Evolutionary conservation across 2,329 filamentous ascomycete species (phyloP).

Genomic region (Sclerotinia spermophila): DNA sequence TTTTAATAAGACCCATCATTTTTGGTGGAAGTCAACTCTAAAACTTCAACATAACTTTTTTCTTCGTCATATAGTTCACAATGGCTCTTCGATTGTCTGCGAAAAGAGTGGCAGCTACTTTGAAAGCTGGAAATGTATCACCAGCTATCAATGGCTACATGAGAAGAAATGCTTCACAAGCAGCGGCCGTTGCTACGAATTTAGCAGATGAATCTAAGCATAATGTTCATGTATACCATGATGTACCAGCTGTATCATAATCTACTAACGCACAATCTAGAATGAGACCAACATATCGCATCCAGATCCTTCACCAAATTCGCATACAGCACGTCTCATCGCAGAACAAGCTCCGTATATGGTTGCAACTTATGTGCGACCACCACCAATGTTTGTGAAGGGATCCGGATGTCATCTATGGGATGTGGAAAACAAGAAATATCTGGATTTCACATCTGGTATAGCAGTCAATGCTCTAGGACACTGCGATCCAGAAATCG

Average conservation of each 20-base stretch:
- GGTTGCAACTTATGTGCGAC: constrained; percentile 92
- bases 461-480: constrained; percentile 94
- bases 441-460: constrained; percentile 91
- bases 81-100: constrained; percentile 35
- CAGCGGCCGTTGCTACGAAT: constrained; percentile 39
- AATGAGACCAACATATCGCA: constrained; percentile 51
- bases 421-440: constrained; percentile 84
- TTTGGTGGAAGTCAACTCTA: neutral
- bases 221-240: constrained; percentile 37
- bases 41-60: neutral
- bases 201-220: constrained; percentile 38
- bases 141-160: constrained; percentile 27
- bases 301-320: constrained; percentile 70
- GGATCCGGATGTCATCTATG: constrained; percentile 85
- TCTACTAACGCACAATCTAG: constrained; percentile 23
- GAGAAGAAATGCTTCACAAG: constrained; percentile 36
- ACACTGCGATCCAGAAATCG: constrained; percentile 79
- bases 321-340: constrained; percentile 70
- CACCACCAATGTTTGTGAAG: constrained; percentile 82
- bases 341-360: constrained; percentile 78
- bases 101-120: constrained; percentile 31
- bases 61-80: constrained; percentile 3
- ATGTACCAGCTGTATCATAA: constrained; percentile 7
- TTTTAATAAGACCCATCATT: neutral
- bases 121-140: constrained; percentile 31